A percentile compares a stretch with the other conserved stretches of the same genome.
Conservation (phyloP, 2,329 filamentous ascomycete species). For the Zymoseptoria passerinii region DNA sequence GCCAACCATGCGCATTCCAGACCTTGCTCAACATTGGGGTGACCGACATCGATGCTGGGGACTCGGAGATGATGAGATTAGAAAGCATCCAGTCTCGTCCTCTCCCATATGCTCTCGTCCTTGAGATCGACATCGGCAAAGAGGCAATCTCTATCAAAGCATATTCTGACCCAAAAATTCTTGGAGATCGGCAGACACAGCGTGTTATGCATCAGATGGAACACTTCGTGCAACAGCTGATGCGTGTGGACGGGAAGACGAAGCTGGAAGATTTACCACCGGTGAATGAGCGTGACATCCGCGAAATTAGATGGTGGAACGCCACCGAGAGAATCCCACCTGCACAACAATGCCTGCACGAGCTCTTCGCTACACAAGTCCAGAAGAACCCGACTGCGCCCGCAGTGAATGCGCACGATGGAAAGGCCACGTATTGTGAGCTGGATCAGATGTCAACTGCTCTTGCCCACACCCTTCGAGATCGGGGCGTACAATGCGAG, state of each 20-base stretch:
- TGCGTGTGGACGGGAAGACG: background rate
- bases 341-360: background rate
- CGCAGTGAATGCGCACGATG: constrained; percentile 2
- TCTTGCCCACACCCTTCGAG: background rate
- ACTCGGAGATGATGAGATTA: background rate
- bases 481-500: background rate
- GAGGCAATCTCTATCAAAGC: background rate
- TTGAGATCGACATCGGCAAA: background rate
- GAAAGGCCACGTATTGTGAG: constrained; percentile 7
- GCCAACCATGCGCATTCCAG: background rate
- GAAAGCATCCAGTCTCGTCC: background rate
- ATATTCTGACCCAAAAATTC: background rate
- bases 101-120: background rate
- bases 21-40: background rate
- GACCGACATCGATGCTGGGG: background rate
- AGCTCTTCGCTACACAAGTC: background rate
- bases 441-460: constrained; percentile 1
- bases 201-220: background rate
- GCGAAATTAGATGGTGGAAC: background rate
- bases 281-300: background rate
- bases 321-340: background rate
- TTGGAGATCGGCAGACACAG: background rate
- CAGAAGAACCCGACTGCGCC: background rate
- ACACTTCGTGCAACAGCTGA: background rate
- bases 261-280: background rate